Percentiles rank a stretch among this genome's conserved stretches.
Conservation (phyloP, 768 basidiomycete genomes). For the Phylloporus sp. region DNA sequence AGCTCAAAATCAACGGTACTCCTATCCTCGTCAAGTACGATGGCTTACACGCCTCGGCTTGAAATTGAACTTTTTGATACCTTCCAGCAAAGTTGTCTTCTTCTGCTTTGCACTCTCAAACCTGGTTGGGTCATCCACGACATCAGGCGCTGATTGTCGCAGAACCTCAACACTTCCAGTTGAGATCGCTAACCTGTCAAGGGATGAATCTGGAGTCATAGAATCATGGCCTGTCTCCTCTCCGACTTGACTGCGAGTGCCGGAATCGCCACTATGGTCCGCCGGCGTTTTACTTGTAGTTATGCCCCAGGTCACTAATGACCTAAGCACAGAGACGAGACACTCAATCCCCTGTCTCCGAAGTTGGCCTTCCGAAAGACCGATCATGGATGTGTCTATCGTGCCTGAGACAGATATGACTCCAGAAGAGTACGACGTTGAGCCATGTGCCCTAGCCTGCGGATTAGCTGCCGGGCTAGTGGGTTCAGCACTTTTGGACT, state of each 20-base stretch:
- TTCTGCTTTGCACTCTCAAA: constrained; percentile 96
- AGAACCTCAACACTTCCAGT: constrained; percentile 49
- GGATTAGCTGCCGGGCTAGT: constrained; percentile 57
- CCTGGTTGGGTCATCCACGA: constrained; percentile 81
- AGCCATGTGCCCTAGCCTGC: constrained; percentile 31
- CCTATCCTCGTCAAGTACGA: background rate
- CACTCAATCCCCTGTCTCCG: constrained; percentile 93
- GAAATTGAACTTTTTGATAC: constrained; percentile 96
- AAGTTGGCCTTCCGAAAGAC: constrained; percentile 77
- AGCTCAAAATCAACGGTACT: constrained; percentile 1
- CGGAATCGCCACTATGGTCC: constrained; percentile 34
- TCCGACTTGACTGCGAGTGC: constrained; percentile 40
- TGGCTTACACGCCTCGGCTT: constrained; percentile 88
- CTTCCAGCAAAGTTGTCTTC: constrained; percentile 91
- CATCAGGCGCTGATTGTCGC: constrained; percentile 70
- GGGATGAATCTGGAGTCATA: constrained; percentile 50
- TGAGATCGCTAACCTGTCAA: constrained; percentile 48
- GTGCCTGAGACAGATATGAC: constrained; percentile 61
- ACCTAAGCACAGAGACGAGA: constrained; percentile 80
- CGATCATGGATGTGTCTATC: constrained; percentile 62
- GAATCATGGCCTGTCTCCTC: constrained; percentile 54
- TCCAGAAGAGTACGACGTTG: constrained; percentile 54
- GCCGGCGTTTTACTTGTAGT: constrained; percentile 36
- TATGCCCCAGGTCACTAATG: constrained; percentile 88
- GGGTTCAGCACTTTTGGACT: constrained; percentile 52